Conservation (phyloP, 768 basidiomycete genomes). For the Kwoniella sp. region DNA sequence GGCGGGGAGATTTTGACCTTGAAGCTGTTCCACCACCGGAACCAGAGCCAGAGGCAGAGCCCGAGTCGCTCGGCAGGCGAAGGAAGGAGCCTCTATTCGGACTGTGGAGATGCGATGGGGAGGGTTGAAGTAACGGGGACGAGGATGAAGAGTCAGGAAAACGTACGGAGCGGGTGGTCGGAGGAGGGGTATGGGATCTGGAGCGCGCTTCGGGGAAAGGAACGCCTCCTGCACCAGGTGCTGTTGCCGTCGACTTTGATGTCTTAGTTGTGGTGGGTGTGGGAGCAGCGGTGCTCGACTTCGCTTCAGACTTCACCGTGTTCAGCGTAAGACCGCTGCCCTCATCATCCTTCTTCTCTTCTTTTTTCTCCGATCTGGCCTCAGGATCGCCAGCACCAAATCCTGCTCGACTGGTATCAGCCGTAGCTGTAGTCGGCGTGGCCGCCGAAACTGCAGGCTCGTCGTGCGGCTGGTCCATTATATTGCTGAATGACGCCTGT, state of each 20-base stretch:
- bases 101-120: neutral
- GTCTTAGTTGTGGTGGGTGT: neutral
- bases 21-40: constrained; percentile 6
- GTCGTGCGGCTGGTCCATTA: neutral
- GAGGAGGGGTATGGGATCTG: neutral
- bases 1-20: constrained; percentile 11
- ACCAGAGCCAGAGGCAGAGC: neutral
- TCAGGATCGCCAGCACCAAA: neutral
- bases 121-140: neutral
- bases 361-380: neutral
- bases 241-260: neutral
- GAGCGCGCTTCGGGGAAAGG: constrained; percentile 11
- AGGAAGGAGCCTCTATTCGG: neutral
- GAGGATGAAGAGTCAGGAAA: constrained; percentile 7
- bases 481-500: constrained; percentile 14
- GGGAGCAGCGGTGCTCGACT: neutral
- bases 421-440: neutral
- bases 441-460: neutral
- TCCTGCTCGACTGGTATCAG: neutral
- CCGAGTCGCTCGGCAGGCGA: neutral
- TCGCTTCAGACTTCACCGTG: neutral
- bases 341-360: neutral
- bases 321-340: neutral
- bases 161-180: constrained; percentile 1
- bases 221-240: neutral